phyloP scores from a whole-genome alignment of 2,329 filamentous ascomycete species.

The Aspergillus pseudoterreus region DNA sequence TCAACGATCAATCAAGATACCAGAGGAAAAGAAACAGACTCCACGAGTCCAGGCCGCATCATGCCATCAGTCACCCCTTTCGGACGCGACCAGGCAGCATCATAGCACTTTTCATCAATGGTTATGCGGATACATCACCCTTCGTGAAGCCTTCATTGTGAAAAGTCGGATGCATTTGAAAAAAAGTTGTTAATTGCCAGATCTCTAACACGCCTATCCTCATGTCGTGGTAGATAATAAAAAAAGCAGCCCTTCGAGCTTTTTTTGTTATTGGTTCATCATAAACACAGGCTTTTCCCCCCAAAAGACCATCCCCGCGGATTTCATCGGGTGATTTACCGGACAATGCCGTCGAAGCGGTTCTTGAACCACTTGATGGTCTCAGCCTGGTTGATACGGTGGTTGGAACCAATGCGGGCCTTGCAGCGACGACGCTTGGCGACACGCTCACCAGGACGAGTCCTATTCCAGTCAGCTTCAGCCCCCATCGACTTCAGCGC shows the following conservation, averaged over 20 bases:
- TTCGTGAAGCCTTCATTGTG: slow-evolving; percentile 58
- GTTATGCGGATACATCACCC: slow-evolving; percentile 56
- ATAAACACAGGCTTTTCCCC: slow-evolving; percentile 27
- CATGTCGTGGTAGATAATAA: slow-evolving; percentile 33
- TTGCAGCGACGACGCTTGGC: slow-evolving; percentile 89
- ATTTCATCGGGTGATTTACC: slow-evolving; percentile 60
- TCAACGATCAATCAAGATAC: too few species aligned
- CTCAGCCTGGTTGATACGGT: slow-evolving; percentile 92
- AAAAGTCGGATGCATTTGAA: slow-evolving; percentile 42
- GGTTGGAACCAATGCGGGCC: slow-evolving; percentile 77
- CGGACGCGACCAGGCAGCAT: slow-evolving; percentile 12
- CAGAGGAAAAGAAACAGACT: too few species aligned
- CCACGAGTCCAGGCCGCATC: too few species aligned
- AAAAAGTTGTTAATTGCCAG: slow-evolving; percentile 30
- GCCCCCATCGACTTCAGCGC: not conserved
- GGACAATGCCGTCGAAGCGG: slow-evolving; percentile 97
- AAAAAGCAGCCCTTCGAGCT: slow-evolving; percentile 17
- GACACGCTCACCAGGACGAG: slow-evolving; percentile 96
- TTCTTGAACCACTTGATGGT: slow-evolving; percentile 97
- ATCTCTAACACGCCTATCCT: slow-evolving; percentile 39
- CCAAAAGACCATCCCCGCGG: slow-evolving; percentile 12
- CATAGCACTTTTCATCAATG: slow-evolving; percentile 47
- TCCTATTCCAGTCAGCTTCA: slow-evolving; percentile 51
- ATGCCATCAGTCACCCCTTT: not conserved
- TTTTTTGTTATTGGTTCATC: slow-evolving; percentile 31